Conservation (phyloP, 371 early-diverging fungal species). For the Nematocida displodere region DNA sequence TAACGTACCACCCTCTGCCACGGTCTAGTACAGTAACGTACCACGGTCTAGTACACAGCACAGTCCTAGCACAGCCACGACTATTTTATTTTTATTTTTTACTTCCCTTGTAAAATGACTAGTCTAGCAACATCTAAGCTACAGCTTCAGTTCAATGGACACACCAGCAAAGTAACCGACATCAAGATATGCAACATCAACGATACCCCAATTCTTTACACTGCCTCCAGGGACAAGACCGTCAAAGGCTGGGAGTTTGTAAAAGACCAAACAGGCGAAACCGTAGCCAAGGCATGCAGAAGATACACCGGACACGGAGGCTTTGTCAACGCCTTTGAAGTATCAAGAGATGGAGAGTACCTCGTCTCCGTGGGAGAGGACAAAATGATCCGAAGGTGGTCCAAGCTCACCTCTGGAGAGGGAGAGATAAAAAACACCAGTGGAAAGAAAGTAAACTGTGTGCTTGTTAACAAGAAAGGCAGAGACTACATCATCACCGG, state of each 20-base stretch:
- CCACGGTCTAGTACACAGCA: too few species aligned
- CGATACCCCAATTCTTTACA: constrained; percentile 40
- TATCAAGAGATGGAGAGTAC: constrained; percentile 34
- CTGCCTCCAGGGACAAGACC: constrained; percentile 59
- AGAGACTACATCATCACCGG: constrained; percentile 59
- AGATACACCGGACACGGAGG: constrained; percentile 48
- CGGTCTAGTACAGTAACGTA: too few species aligned
- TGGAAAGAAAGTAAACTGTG: constrained; percentile 38
- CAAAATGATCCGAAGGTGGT: constrained; percentile 52
- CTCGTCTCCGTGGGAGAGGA: constrained; percentile 60
- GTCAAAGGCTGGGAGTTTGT: constrained; percentile 53
- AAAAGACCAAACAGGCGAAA: constrained; percentile 35
- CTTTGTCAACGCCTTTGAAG: constrained; percentile 49
- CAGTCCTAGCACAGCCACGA: constrained; percentile 7
- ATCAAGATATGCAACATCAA: constrained; percentile 39
- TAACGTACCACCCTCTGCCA: too few species aligned
- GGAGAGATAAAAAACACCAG: background rate
- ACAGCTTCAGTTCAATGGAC: constrained; percentile 43
- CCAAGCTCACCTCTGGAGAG: constrained; percentile 23
- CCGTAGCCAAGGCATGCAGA: constrained; percentile 42
- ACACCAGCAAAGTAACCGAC: constrained; percentile 56
- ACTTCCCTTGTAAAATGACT: constrained; percentile 59
- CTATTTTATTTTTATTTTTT: constrained; percentile 61
- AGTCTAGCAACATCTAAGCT: constrained; percentile 48
- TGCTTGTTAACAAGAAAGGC: constrained; percentile 52